Evolutionary conservation across 345 rosid genomes (phyloP).

Genomic region (Limnanthes douglasii): DNA sequence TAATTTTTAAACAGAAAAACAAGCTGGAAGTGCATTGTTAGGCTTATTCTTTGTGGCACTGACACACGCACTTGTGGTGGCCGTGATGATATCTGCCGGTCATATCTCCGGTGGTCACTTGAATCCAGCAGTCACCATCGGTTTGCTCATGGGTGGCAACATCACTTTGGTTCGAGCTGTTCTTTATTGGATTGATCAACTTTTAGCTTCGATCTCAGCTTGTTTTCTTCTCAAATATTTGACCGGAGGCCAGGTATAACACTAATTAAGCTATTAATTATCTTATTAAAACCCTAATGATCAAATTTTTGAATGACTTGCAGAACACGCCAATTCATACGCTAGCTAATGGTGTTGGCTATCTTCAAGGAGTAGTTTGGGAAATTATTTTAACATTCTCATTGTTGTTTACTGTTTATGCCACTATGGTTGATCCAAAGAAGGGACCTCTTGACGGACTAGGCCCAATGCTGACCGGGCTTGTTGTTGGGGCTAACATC

Average conservation of each 20-base stretch:
- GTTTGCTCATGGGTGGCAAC: constrained; percentile 67
- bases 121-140: constrained; percentile 82
- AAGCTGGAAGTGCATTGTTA: constrained; percentile 28
- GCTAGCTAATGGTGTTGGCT: constrained; percentile 53
- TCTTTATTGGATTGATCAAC: constrained; percentile 61
- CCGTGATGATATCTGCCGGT: constrained; percentile 76
- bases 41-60: constrained; percentile 62
- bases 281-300: not conserved
- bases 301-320: not conserved
- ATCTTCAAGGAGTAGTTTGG: constrained; percentile 60
- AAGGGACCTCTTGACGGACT: constrained; percentile 58
- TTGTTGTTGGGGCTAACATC: constrained; percentile 70
- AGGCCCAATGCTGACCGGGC: constrained; percentile 60
- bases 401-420: constrained; percentile 74
- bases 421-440: constrained; percentile 82
- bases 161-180: constrained; percentile 58
- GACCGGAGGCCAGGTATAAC: constrained; percentile 67
- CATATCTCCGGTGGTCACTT: constrained; percentile 93
- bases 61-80: constrained; percentile 80
- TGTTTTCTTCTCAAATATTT: constrained; percentile 75
- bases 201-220: constrained; percentile 63
- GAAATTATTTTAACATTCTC: constrained; percentile 66
- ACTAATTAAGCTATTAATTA: not conserved
- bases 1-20: constrained; percentile 31
- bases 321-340: constrained; percentile 44